Percentiles rank a stretch among this genome's conserved stretches.
These are phyloP conservation scores for Colletotrichum sp. DNA, from an alignment of 2,329 filamentous ascomycete genomes.

Conservation along the genomic window DNA sequence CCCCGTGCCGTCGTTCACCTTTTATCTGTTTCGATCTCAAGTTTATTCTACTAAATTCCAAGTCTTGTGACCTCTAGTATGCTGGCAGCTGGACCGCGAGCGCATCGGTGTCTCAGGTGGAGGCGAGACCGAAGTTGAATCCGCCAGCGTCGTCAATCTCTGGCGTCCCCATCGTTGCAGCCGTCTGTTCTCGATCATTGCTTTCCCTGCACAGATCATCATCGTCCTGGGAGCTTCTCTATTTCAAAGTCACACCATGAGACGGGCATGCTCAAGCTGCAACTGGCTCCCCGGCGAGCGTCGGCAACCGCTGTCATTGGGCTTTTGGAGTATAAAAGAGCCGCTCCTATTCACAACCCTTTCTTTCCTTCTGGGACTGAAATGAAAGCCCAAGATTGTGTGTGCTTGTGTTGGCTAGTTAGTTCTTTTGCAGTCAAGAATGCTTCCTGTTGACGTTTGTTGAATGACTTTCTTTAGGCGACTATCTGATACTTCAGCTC, in stretches of 20 bases:
- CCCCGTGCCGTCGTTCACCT: not conserved
- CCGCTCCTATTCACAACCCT: not conserved
- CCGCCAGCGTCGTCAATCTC: not conserved
- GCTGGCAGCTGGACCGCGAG: not conserved
- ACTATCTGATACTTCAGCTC: not conserved
- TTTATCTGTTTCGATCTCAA: not conserved
- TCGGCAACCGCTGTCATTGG: not conserved
- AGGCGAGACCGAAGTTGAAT: not conserved
- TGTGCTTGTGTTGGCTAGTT: not conserved
- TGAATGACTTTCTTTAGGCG: fast-evolving
- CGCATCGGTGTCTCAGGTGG: fast-evolving
- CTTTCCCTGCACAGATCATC: not conserved
- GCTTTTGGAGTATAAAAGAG: not conserved
- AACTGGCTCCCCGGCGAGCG: fast-evolving
- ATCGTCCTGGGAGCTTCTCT: not conserved
- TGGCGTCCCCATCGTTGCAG: too few relatives aligned
- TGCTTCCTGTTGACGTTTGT: not conserved
- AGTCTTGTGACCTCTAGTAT: not conserved
- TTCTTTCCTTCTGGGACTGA: too few relatives aligned
- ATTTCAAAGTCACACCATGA: not conserved
- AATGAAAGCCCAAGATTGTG: too few relatives aligned
- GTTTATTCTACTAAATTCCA: not conserved
- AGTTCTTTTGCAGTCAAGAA: not conserved
- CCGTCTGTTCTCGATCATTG: too few relatives aligned
- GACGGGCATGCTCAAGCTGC: not conserved